phyloP scores from a whole-genome alignment of 2,329 filamentous ascomycete genomes.

The Nothophaeocryptopus gaeumannii region DNA sequence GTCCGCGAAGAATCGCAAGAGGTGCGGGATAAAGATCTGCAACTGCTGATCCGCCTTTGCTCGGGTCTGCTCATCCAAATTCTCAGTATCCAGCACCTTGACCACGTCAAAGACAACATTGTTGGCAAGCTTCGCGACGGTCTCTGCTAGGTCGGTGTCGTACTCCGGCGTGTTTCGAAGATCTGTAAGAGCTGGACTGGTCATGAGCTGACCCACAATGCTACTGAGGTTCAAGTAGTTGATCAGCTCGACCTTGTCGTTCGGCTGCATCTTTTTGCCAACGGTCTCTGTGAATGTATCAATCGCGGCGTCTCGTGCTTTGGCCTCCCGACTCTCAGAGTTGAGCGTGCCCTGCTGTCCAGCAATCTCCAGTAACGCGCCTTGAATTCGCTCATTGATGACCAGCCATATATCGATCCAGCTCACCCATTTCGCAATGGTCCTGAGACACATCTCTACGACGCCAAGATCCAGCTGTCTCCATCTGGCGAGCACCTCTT shows the following conservation, averaged over 20 bases:
- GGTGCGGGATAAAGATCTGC: constrained; percentile 77
- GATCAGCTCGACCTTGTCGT: constrained; percentile 93
- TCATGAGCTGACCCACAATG: constrained; percentile 81
- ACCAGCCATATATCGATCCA: constrained; percentile 97
- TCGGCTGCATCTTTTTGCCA: constrained; percentile 93
- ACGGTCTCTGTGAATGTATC: constrained; percentile 95
- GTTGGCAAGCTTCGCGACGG: constrained; percentile 93
- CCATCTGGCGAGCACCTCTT: constrained; percentile 81
- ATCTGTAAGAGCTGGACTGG: constrained; percentile 75
- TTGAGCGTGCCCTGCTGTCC: constrained; percentile 63
- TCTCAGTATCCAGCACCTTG: constrained; percentile 72
- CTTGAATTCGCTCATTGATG: constrained; percentile 84
- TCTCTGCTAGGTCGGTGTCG: constrained; percentile 92
- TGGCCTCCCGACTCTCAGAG: constrained; percentile 61
- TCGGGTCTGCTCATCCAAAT: constrained; percentile 61
- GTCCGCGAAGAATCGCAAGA: constrained; percentile 93
- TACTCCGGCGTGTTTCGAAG: constrained; percentile 79
- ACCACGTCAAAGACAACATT: constrained; percentile 84
- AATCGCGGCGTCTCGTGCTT: constrained; percentile 84
- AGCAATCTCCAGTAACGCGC: constrained; percentile 79
- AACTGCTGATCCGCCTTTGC: constrained; percentile 77
- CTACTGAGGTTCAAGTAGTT: constrained; percentile 81
- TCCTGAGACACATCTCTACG: constrained; percentile 82
- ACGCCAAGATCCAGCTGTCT: constrained; percentile 64
- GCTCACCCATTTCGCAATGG: constrained; percentile 96